Evolutionary conservation across 805 yeast genomes (phyloP).

Genomic region (Yamadazyma tumulicola): DNA sequence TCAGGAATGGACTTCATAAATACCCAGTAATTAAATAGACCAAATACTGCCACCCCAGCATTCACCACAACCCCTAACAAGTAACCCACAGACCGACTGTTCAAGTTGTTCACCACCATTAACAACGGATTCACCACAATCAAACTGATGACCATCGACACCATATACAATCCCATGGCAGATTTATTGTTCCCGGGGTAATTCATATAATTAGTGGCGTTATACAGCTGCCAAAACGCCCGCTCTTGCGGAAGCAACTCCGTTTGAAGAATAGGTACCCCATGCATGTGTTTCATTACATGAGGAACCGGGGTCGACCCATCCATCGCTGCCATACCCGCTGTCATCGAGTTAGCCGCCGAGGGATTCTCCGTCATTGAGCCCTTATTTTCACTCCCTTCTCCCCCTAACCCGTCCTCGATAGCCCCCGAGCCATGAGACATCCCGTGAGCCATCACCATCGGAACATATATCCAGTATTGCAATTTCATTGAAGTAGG

Average conservation of each 20-base stretch:
- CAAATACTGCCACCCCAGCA: conserved; percentile 40
- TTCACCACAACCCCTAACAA: conserved; percentile 55
- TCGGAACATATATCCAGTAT: too few relatives aligned
- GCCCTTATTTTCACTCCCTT: too few relatives aligned
- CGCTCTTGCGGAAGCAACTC: conserved; percentile 68
- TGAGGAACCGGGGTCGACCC: conserved; percentile 43
- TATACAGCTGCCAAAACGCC: conserved; percentile 73
- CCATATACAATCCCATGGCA: conserved; percentile 55
- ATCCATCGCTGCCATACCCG: too few relatives aligned
- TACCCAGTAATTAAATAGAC: conserved; percentile 53
- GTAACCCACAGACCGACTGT: conserved; percentile 47
- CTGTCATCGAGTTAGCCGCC: too few relatives aligned
- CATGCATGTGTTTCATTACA: conserved; percentile 50
- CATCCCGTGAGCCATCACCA: conserved; percentile 1
- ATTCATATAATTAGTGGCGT: conserved; percentile 72
- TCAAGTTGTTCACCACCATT: conserved; percentile 59
- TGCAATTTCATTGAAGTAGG: too few relatives aligned
- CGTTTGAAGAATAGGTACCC: conserved; percentile 69
- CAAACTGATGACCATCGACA: conserved; percentile 40
- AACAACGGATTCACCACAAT: conserved; percentile 64
- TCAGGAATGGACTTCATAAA: conserved; percentile 58
- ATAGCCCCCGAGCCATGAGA: too few relatives aligned
- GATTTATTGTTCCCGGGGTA: conserved; percentile 46
- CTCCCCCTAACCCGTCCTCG: too few relatives aligned
- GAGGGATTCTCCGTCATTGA: too few relatives aligned